A percentile compares a stretch with the other conserved stretches of the same genome.
Evolutionary conservation across 352 stramenopile genomes (phyloP).

Genomic region (Pythium vanterpoolii): DNA sequence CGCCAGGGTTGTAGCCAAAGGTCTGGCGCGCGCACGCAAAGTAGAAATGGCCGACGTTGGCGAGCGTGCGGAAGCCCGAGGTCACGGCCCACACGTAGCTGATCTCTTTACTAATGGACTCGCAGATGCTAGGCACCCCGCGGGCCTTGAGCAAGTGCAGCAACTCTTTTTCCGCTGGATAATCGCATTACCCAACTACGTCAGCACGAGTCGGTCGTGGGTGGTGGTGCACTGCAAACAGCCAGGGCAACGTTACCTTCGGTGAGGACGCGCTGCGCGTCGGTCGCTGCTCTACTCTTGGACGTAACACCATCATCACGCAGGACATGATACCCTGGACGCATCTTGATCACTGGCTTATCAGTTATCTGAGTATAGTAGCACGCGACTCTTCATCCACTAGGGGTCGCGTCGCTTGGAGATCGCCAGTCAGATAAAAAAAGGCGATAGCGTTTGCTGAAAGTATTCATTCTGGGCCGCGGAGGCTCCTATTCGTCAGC

Average conservation of each 20-base stretch:
- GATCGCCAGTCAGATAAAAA: not conserved
- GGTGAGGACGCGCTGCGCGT: constrained; percentile 8
- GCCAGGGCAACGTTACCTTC: constrained; percentile 9
- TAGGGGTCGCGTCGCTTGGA: not conserved
- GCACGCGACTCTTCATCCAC: not conserved
- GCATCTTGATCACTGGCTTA: constrained; percentile 8
- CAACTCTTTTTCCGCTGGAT: constrained; percentile 59
- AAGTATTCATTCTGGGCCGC: constrained; percentile 24
- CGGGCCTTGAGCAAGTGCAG: constrained; percentile 56
- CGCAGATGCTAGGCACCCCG: constrained; percentile 62
- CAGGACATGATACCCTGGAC: constrained; percentile 12
- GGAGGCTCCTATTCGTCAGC: constrained; percentile 16
- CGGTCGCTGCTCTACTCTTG: not conserved
- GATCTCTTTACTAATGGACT: constrained; percentile 72
- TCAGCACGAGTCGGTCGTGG: too few relatives aligned
- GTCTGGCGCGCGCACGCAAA: constrained; percentile 60
- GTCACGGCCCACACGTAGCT: constrained; percentile 71
- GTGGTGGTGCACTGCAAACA: too few relatives aligned
- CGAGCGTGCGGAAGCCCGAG: constrained; percentile 66
- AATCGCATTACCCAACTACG: too few relatives aligned
- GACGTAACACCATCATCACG: not conserved
- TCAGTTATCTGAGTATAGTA: not conserved
- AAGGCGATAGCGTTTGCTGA: constrained; percentile 10
- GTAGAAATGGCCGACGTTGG: constrained; percentile 72
- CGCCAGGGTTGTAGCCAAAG: constrained; percentile 66